phyloP scores from a whole-genome alignment of 768 basidiomycete species.

The Trametes cingulata region DNA sequence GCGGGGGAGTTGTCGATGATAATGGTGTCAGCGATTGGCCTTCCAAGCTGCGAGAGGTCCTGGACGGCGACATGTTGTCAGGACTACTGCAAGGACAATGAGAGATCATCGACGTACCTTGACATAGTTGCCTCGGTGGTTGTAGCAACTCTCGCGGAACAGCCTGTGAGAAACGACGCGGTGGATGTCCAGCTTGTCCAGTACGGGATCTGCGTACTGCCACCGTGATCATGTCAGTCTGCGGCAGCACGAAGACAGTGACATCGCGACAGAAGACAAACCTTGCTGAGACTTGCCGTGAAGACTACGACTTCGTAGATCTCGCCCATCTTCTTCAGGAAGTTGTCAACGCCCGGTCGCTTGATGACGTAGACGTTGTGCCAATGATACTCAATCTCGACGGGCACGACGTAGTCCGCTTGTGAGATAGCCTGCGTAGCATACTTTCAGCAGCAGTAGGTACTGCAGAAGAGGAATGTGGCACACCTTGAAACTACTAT shows the following conservation, averaged over 20 bases:
- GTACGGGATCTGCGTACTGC: conserved; percentile 97
- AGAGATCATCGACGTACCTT: conserved; percentile 58
- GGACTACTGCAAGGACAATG: not conserved
- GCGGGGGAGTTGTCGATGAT: conserved; percentile 99
- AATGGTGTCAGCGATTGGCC: conserved; percentile 90
- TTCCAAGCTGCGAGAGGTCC: conserved; percentile 97
- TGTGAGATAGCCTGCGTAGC: conserved; percentile 77
- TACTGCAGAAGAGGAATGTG: not conserved
- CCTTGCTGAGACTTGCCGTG: conserved; percentile 97
- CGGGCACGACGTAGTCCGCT: conserved; percentile 98
- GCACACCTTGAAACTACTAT: conserved; percentile 95
- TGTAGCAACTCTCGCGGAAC: conserved; percentile 98
- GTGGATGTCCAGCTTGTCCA: conserved; percentile 94
- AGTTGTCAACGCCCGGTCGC: conserved; percentile 96
- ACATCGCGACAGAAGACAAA: conserved; percentile 32
- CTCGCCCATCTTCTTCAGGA: conserved; percentile 97
- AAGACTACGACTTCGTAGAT: conserved; percentile 98
- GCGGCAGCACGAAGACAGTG: not conserved
- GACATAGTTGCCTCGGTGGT: conserved; percentile 98
- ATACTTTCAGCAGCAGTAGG: not conserved
- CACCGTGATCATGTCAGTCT: not conserved
- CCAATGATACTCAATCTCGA: conserved; percentile 97
- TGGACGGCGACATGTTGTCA: conserved; percentile 34
- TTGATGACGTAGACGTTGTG: conserved; percentile 99
- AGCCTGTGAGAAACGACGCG: conserved; percentile 91